Percentiles rank a stretch among this genome's conserved stretches.
These are phyloP conservation scores for Suhomyces prunicola DNA, from an alignment of 805 yeast species.

Conservation along the genomic window DNA sequence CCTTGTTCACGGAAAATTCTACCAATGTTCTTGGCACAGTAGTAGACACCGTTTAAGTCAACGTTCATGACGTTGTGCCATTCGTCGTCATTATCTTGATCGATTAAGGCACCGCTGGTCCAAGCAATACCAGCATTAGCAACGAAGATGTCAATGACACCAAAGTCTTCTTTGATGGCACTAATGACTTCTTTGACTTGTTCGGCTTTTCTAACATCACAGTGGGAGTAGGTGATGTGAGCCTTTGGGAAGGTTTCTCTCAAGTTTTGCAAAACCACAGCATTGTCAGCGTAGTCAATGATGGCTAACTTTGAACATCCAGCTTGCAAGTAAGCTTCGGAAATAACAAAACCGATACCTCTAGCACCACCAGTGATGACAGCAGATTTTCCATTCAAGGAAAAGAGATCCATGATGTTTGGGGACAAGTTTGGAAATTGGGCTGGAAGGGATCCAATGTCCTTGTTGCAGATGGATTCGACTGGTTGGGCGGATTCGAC, in stretches of 20 bases:
- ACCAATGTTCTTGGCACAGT: constrained; percentile 75
- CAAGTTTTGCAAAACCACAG: constrained; percentile 25
- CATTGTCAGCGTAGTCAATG: constrained; percentile 35
- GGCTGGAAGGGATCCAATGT: constrained; percentile 39
- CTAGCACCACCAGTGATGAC: constrained; percentile 38
- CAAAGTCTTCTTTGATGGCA: constrained; percentile 30
- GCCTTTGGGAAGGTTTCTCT: constrained; percentile 28
- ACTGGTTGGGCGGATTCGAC: constrained; percentile 17
- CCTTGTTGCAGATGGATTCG: constrained; percentile 28
- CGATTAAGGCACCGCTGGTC: constrained; percentile 41
- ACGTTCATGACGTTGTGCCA: constrained; percentile 74
- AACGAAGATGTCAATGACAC: constrained; percentile 40
- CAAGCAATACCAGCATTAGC: constrained; percentile 51
- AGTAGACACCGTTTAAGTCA: constrained; percentile 78
- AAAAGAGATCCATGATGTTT: constrained; percentile 28
- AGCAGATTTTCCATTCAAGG: constrained; percentile 31
- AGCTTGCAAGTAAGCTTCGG: constrained; percentile 39
- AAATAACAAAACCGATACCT: constrained; percentile 36
- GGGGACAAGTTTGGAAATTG: constrained; percentile 27
- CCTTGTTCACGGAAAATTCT: constrained; percentile 69
- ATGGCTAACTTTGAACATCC: constrained; percentile 36
- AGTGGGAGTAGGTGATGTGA: constrained; percentile 29
- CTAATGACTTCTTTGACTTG: constrained; percentile 34
- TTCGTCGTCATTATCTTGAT: constrained; percentile 47
- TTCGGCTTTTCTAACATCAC: constrained; percentile 39